Evolutionary conservation across 331 rosid genomes (phyloP), one percentile per base, ranked within the genome.

Genomic region (Arachis monticola): DNA sequence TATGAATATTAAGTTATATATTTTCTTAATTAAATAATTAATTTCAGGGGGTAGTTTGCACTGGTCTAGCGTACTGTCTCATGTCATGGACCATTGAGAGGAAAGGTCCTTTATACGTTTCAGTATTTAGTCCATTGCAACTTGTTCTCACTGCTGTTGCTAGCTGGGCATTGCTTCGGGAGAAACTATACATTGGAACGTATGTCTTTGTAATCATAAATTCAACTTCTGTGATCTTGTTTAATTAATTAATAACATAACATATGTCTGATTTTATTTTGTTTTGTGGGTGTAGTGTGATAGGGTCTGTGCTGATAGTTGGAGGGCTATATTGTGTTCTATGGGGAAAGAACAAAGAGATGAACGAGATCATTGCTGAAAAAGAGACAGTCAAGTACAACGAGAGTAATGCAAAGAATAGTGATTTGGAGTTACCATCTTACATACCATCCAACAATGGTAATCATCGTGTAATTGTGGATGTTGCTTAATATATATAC

Each of bases 301-400:
- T 91, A 6, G 98, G 97, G 17, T 88, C 97, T 0, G 1, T 82
- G 10, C 61, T 89, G 17, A 89, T 93, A 32, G 81, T 93, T 5
- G 8, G n/a, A 52, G 97, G 98, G 57, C 97, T 93, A 2, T 93
- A 89, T 73, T 55, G 85, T 74, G 96, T 91, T 73, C 77, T 91
- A 0, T 93, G 98, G 96, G 97, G 98, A 11, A 93, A 93, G 82
- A 84, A 72, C 32, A 85, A 68, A 72, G 98, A 87, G 90, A 68
- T 71, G 74, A 67, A 59, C 8, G 5, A 11, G 42, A 64, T n/a
- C 1, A 8, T 64, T 5, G 32, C 51, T 10, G 70, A 55, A 60
- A 70, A 74, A 40, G 73, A 55, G 38, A 58, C 44, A 45, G 2
- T 13, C 14, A 77, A 57, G 63, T 64, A 64, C 11, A 70, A 53